These are phyloP conservation scores for Coemansia sp. DNA, from an alignment of 192 early-diverging fungal genomes.

Conservation along the genomic window DNA sequence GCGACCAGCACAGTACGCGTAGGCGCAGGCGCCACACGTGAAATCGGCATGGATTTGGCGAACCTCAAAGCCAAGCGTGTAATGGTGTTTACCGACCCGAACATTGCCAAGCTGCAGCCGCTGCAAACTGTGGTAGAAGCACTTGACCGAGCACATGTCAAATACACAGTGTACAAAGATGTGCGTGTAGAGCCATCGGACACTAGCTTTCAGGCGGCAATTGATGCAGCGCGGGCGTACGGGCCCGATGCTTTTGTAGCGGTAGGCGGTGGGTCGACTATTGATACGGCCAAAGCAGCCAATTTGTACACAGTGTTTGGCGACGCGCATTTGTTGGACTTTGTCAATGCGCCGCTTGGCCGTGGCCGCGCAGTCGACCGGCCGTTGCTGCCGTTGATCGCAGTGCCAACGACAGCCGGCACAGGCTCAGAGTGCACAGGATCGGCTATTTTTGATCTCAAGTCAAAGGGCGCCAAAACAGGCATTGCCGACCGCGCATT, in stretches of 20 bases:
- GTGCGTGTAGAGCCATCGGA: constrained; percentile 86
- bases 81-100: constrained; percentile 80
- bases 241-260: constrained; percentile 83
- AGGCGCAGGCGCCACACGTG: constrained; percentile 77
- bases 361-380: constrained; percentile 76
- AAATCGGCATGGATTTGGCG: constrained; percentile 80
- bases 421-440: constrained; percentile 91
- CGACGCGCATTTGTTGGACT: constrained; percentile 83
- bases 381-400: constrained; percentile 76
- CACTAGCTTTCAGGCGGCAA: constrained; percentile 76
- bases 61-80: constrained; percentile 82
- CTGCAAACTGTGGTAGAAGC: constrained; percentile 76
- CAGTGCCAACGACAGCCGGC: constrained; percentile 65
- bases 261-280: constrained; percentile 87
- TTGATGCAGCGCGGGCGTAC: constrained; percentile 73
- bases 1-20: constrained; percentile 86
- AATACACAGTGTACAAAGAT: constrained; percentile 71
- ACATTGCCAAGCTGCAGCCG: constrained; percentile 71
- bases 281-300: constrained; percentile 90
- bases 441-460: constrained; percentile 91
- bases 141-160: constrained; percentile 65
- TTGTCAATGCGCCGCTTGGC: constrained; percentile 91
- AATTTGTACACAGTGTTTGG: constrained; percentile 82
- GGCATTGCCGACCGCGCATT: constrained; percentile 84
- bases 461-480: constrained; percentile 79